Conservation (phyloP, 352 stramenopile genomes). For the Globisporangium lucens region DNA sequence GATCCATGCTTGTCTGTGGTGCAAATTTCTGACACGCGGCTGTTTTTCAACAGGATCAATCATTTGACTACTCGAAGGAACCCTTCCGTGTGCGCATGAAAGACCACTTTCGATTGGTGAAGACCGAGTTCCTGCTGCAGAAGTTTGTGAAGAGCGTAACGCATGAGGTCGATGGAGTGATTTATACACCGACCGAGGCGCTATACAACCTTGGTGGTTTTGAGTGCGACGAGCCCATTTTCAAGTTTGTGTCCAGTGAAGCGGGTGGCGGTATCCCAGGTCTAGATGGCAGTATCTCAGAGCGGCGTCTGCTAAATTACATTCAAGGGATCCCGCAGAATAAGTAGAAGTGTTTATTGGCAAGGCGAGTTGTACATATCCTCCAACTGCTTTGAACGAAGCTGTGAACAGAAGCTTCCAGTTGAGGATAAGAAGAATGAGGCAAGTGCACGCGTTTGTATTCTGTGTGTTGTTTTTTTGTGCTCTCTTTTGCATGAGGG, state of each 20-base stretch:
- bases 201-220: slow-evolving; percentile 85
- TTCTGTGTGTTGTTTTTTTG: background rate
- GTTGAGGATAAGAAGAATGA: slow-evolving; percentile 12
- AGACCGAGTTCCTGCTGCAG: slow-evolving; percentile 83
- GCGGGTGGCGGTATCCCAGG: slow-evolving; percentile 65
- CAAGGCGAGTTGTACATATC: slow-evolving; percentile 7
- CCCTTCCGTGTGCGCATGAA: slow-evolving; percentile 89
- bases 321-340: slow-evolving; percentile 62
- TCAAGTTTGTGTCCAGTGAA: slow-evolving; percentile 89
- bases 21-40: background rate
- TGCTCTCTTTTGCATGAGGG: background rate
- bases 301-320: slow-evolving; percentile 76
- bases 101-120: slow-evolving; percentile 83
- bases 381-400: background rate
- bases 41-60: slow-evolving; percentile 45
- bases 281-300: slow-evolving; percentile 79
- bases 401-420: slow-evolving; percentile 4
- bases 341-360: slow-evolving; percentile 35
- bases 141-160: slow-evolving; percentile 87
- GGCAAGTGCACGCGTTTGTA: slow-evolving; percentile 13
- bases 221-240: slow-evolving; percentile 80
- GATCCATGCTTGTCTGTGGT: background rate
- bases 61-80: slow-evolving; percentile 75
- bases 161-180: slow-evolving; percentile 83
- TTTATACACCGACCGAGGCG: slow-evolving; percentile 83